Evolutionary conservation across 805 yeast genomes (phyloP), one percentile per base, ranked within the genome.

Genomic region (Geotrichum ghanense): DNA sequence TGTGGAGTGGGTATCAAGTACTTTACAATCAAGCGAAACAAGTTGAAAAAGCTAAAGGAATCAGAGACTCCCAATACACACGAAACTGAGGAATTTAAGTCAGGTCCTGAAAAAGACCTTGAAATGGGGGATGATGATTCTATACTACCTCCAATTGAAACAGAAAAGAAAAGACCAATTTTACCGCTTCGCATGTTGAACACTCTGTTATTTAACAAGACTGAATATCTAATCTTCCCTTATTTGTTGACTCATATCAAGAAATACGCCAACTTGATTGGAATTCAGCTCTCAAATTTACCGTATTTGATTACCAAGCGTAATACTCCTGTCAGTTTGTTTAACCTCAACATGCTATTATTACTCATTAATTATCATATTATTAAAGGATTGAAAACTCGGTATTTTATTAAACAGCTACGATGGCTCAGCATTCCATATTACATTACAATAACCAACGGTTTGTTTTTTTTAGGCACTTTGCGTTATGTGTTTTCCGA

Each of bases 1-100:
- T 31, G 37, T 31, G 37, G 37, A 31, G 37, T 31, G 5, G 37
- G 37, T n/a, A 31, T 31, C 10, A 31, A 31, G 37, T 31, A 31
- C 14, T 6, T 31, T 16, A 31, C 37, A 12, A 31, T 31, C 14
- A 31, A 31, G 27, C 7, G 27, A 12, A 24, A 24, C 12, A n/a
- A n/a, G n/a, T n/a, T n/a, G n/a, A n/a, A n/a, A n/a, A n/a, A n/a
- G n/a, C n/a, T n/a, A n/a, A n/a, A n/a, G n/a, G n/a, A n/a, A n/a
- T n/a, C n/a, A n/a, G n/a, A n/a, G n/a, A n/a, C n/a, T n/a, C n/a
- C n/a, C n/a, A n/a, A n/a, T n/a, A n/a, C n/a, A n/a, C n/a, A n/a
- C n/a, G n/a, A n/a, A n/a, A n/a, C n/a, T n/a, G n/a, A n/a, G 31
- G 31, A 25, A 25, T 6, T 10, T 9, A 19, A 31, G 19, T n/a